Percentiles rank a stretch among this genome's conserved stretches.
These are phyloP conservation scores for Cutaneotrichosporon dermatis DNA, from an alignment of 1,284 basidiomycete genomes.

Conservation along the genomic window DNA sequence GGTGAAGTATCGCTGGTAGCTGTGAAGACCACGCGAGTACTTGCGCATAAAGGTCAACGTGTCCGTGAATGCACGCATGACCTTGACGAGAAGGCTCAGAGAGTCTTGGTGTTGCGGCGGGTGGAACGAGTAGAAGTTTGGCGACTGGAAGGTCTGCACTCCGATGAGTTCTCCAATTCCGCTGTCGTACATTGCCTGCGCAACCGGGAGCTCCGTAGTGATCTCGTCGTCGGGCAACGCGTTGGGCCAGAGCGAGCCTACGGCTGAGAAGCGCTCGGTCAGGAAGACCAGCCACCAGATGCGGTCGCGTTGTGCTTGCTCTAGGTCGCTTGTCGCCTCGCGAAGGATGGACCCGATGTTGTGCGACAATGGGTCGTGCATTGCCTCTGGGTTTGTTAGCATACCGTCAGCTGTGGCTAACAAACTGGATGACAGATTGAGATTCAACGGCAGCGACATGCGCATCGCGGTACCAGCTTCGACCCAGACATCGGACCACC, in stretches of 20 bases:
- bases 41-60: conserved; percentile 32
- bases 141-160: conserved; percentile 31
- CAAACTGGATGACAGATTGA: conserved; percentile 34
- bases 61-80: conserved; percentile 57
- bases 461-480: conserved; percentile 30
- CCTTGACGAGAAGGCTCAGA: conserved; percentile 59
- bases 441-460: conserved; percentile 29
- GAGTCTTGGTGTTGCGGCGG: conserved; percentile 44
- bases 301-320: conserved; percentile 38
- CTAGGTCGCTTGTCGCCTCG: conserved; percentile 10
- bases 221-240: conserved; percentile 34
- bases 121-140: conserved; percentile 18
- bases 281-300: conserved; percentile 41
- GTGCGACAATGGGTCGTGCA: conserved; percentile 12
- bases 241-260: conserved; percentile 6
- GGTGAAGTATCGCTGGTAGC: conserved; percentile 25
- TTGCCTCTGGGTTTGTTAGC: not conserved
- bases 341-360: conserved; percentile 14
- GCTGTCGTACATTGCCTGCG: conserved; percentile 29
- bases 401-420: not conserved
- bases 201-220: conserved; percentile 38
- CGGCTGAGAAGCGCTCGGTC: conserved; percentile 19
- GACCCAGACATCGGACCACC: conserved; percentile 41
- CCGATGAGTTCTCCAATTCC: conserved; percentile 23
- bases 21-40: conserved; percentile 33